A percentile compares a stretch with the other conserved stretches of the same genome.
Evolutionary conservation across 352 stramenopile species (phyloP).

Genomic region (Globisporangium irregulare): DNA sequence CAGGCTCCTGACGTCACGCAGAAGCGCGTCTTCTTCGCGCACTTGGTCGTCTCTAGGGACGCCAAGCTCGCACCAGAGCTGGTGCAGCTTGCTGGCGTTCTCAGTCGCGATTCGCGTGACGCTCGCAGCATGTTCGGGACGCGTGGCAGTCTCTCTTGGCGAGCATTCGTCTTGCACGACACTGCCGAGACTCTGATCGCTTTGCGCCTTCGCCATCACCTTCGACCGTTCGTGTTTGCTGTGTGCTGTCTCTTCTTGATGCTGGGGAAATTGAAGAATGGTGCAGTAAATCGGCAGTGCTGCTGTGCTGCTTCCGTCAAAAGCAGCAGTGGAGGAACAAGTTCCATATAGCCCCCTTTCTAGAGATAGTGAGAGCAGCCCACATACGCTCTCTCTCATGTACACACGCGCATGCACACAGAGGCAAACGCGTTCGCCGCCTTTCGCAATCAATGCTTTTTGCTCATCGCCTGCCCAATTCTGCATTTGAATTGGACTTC

Average conservation of each 20-base stretch:
- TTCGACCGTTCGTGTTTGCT: not conserved
- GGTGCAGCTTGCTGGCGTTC: conserved; percentile 21
- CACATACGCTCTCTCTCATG: not conserved
- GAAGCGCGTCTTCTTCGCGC: conserved; percentile 23
- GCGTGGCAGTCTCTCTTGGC: not conserved
- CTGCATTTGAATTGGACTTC: not conserved
- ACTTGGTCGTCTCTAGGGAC: conserved; percentile 26
- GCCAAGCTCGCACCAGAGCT: conserved; percentile 34
- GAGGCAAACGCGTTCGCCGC: not conserved
- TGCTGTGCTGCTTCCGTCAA: not conserved
- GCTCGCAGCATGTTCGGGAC: not conserved
- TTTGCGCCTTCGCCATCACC: not conserved
- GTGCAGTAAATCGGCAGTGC: not conserved
- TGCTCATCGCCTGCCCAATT: not conserved
- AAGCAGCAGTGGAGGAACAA: not conserved
- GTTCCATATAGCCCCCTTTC: not conserved
- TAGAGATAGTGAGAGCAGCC: not conserved
- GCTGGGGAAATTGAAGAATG: not conserved
- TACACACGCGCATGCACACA: not conserved
- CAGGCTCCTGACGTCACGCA: conserved; percentile 2
- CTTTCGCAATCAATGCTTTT: conserved; percentile 1
- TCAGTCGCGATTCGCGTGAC: conserved; percentile 7
- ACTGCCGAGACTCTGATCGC: not conserved
- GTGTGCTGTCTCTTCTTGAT: conserved; percentile 1
- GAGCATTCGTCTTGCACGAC: no score